Evolutionary conservation across 2,329 filamentous ascomycete genomes (phyloP), one percentile per base, ranked within the genome.

Genomic region (Didymella arachidicola): DNA sequence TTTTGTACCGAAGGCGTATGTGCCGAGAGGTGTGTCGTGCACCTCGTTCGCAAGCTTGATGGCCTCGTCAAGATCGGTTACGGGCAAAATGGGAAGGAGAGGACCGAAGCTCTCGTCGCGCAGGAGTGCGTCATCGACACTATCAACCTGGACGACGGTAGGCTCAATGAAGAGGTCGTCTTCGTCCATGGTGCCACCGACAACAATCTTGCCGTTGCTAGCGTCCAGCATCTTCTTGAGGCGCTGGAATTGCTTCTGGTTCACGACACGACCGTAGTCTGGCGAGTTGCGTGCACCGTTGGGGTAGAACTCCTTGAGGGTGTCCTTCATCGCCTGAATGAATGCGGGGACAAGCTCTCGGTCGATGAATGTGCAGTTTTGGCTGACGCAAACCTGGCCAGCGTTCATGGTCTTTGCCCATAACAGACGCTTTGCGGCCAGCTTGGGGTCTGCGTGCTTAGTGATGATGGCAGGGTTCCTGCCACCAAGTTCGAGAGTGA

Each of bases 401-500:
- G 91, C 90, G 74, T 95, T 95, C 61, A 92, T 75, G 4, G 86
- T 84, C 84, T 98, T 99, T 48, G 89, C 90, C 93, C 93, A 99
- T 45, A 97, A 81, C 53, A 98, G 82, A 34, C 95, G 86, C 59
- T 90, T 86, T 5, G 95, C 94, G 1, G 94, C 93, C 48, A 97
- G 82, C 64, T 87, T 83, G 50, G 93, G 80, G 77, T 98, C 87
- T 43, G 92, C 89, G 67, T 91, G 87, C 77, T 90, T 92, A 60
- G 93, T 95, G 72, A 98, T 82, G 72, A 98, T 94, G 61, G 93
- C 93, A 25, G 95, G 95, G 80, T 98, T 98, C 64, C 86, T 84
- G 60, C 95, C 95, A 59, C 95, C 95, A 45, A 99, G 86, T 81
- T 99, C 95, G 46, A 98, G 87, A 10, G 89, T 86, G 22, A 96